Evolutionary conservation across 345 rosid species (phyloP), one percentile per base, ranked within the genome.

Genomic region (Citrus australasica): DNA sequence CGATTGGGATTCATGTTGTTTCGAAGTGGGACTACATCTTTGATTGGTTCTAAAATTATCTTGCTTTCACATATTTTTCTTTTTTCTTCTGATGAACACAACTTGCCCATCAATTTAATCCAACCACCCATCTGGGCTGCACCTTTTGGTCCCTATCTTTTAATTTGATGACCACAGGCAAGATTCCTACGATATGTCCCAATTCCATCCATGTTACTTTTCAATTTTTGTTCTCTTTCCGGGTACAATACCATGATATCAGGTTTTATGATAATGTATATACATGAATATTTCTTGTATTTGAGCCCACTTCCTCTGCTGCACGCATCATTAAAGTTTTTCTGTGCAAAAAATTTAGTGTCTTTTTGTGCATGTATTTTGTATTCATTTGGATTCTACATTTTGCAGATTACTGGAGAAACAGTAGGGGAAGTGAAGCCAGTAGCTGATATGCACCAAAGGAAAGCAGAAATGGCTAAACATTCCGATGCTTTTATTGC

Each of bases 401-500:
- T 48, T 81, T 67, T 85, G 84, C 84, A 92, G 97, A 85, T 92
- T 78, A 88, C 97, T 62, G 97, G 97, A 74, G 91, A 84, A 76
- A 86, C 97, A 24, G 93, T 92, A 19, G 97, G 97, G 72, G 94
- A 90, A 86, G 97, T 90, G 76, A 90, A 89, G 89, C 89, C 92
- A 37, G 97, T 92, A 30, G 88, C 97, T 70, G 93, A 83, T 80
- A 92, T 92, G 97, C 94, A 92, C 82, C 91, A 92, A 80, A 92
- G 97, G 78, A 92, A 92, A 79, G 97, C 94, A 65, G 97, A 90
- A 77, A 92, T 92, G 97, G 97, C 94, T 79, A 87, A 82, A 82
- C 90, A 83, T 65, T 87, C 97, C 74, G 92, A 92, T 82, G 94
- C 94, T 76, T 92, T 92, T 84, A 92, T 92, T 76, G 94, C 97